Percentiles rank a stretch among this genome's conserved stretches.
Evolutionary conservation across 2,329 filamentous ascomycete genomes (phyloP).

Genomic region (Fusarium sp.): DNA sequence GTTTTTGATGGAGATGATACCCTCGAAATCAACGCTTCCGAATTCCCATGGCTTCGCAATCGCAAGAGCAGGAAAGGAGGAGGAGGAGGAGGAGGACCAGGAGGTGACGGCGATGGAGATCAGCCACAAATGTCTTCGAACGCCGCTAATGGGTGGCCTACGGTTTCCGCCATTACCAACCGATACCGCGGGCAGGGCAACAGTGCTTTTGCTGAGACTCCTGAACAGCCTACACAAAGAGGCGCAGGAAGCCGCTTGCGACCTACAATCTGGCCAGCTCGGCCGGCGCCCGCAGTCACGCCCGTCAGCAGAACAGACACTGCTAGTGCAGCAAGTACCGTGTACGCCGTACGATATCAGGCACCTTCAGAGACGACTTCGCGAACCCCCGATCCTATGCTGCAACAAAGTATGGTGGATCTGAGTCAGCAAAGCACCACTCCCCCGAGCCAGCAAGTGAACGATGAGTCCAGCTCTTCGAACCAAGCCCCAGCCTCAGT

Average conservation of each 20-base stretch:
- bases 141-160: slow-evolving; percentile 49
- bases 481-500: slow-evolving; percentile 38
- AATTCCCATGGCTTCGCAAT: slow-evolving; percentile 63
- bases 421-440: slow-evolving; percentile 56
- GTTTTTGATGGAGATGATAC: slow-evolving; percentile 96
- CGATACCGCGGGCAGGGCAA: slow-evolving; percentile 47
- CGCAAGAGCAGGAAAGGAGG: slow-evolving; percentile 55
- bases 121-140: slow-evolving; percentile 33
- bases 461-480: slow-evolving; percentile 48
- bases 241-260: slow-evolving; percentile 58
- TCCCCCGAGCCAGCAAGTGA: slow-evolving; percentile 44
- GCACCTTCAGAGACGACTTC: slow-evolving; percentile 67
- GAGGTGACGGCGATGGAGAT: slow-evolving; percentile 27
- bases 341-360: slow-evolving; percentile 75
- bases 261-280: slow-evolving; percentile 68
- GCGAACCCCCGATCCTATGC: slow-evolving; percentile 60
- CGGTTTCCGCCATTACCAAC: slow-evolving; percentile 48
- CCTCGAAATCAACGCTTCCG: slow-evolving; percentile 74
- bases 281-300: slow-evolving; percentile 69
- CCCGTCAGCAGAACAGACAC: slow-evolving; percentile 75
- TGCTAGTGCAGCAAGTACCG: slow-evolving; percentile 74
- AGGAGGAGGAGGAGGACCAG: slow-evolving; percentile 5
- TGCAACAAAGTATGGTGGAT: slow-evolving; percentile 50
- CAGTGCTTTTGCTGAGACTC: slow-evolving; percentile 35
- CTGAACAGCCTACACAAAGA: slow-evolving; percentile 49